These are phyloP conservation scores for Phytophthora podocarpi DNA, from an alignment of 352 stramenopile species.

Conservation along the genomic window DNA sequence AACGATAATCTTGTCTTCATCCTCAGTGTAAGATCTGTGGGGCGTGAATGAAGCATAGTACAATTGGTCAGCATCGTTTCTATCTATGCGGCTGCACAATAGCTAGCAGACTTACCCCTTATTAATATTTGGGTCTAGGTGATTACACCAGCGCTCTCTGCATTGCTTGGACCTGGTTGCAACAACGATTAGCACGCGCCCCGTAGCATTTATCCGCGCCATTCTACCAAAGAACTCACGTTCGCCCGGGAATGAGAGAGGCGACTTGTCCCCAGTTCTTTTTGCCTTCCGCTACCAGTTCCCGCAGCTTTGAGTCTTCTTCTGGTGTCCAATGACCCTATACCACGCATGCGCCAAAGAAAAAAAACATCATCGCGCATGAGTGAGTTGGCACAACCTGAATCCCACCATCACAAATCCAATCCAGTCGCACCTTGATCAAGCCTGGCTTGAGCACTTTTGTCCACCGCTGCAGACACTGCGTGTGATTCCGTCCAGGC, in stretches of 20 bases:
- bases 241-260: conserved; percentile 80
- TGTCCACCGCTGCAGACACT: conserved; percentile 93
- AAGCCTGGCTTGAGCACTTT: conserved; percentile 94
- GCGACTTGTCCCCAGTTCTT: conserved; percentile 92
- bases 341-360: conserved; percentile 4
- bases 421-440: conserved; percentile 72
- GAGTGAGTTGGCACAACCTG: background rate
- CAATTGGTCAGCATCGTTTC: background rate
- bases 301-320: conserved; percentile 87
- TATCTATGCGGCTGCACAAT: background rate
- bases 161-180: conserved; percentile 90
- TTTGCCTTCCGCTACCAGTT: conserved; percentile 87
- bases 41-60: background rate
- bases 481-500: conserved; percentile 90
- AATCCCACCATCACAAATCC: background rate
- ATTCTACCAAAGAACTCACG: conserved; percentile 49
- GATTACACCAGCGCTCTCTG: conserved; percentile 92
- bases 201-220: background rate
- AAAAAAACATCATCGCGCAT: too few relatives aligned
- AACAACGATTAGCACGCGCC: conserved; percentile 20
- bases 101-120: conserved; percentile 70
- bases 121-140: conserved; percentile 93
- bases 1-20: conserved; percentile 94
- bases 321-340: conserved; percentile 92
- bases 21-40: conserved; percentile 81